Base-by-base conservation (phyloP, 208 protist species). In the Leptomonas seymouri region DNA sequence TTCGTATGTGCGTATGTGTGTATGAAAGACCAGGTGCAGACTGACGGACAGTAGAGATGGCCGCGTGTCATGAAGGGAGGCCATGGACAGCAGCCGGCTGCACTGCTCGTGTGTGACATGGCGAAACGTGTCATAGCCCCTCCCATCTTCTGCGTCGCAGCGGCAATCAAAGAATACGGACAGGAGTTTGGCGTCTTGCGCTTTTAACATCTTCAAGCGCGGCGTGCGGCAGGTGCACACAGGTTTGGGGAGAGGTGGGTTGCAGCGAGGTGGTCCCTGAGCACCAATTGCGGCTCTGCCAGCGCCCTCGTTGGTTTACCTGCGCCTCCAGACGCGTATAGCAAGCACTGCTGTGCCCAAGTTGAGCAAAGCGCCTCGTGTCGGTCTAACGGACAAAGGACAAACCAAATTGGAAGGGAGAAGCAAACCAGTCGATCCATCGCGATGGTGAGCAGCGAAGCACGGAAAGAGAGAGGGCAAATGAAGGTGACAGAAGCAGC, bases 1-100 rank as follows among this genome's bases (percentile, higher is more conserved):
- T 16, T 49, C 7, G 12, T 23, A 49, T 5, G n/a, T 6, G 3
- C 45, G 16, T 0, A 57, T 28, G 15, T 41, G 14, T 41, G 9
- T n/a, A 3, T 12, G 16, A 0, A n/a, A 57, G 3, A 41, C 5
- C 6, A 57, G 53, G 30, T 25, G 21, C 8, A 57, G 53, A 3
- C 30, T n/a, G 7, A 57, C 53, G 12, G 4, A 34, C 14, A 60
- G 34, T 2, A 46, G 27, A 9, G 0, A 11, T n/a, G 12, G 7
- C 15, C 3, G 18, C n/a, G 25, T 18, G 34, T 34, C 34, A 0
- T 39, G 55, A 7, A 60, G 0, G 36, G 21, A 14, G 5, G 55
- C 36, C 16, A 60, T 30, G 3, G 55, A 31, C 20, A 80, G 54
- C 7, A 86, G 59, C 39, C 42, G 50, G 34, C 6, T 31, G 41